Percentiles rank a stretch among this genome's conserved stretches.
phyloP scores from a whole-genome alignment of 208 protist species.

The Tritrichomonas musculus region DNA sequence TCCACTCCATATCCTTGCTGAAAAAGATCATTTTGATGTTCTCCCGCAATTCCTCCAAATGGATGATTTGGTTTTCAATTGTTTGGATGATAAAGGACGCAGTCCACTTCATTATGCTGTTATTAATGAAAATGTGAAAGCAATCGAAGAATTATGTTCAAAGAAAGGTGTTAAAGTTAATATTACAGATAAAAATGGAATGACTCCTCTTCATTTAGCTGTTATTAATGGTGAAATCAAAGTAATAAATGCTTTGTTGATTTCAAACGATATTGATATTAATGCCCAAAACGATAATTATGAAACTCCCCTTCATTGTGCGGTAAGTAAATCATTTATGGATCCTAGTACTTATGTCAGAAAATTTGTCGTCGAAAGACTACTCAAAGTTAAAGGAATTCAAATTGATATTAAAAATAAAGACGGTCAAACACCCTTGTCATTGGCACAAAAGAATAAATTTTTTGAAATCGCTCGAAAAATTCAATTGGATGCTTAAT shows the following conservation, averaged over 20 bases:
- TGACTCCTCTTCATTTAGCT: neutral
- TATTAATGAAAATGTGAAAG: neutral
- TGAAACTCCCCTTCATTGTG: neutral
- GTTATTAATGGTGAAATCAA: neutral
- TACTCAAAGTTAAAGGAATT: neutral
- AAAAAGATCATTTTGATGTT: neutral
- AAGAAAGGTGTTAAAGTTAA: too few species aligned
- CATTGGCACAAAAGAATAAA: neutral
- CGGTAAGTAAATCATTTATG: too few species aligned
- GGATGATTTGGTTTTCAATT: neutral
- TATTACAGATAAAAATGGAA: neutral
- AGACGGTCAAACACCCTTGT: neutral
- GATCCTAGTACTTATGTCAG: too few species aligned
- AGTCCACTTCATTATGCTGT: conserved; percentile 8
- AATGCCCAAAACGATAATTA: neutral
- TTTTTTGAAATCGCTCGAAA: too few species aligned
- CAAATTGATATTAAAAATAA: neutral
- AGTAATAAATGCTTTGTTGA: neutral
- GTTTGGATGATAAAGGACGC: neutral
- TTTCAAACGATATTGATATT: neutral
- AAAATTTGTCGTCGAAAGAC: neutral
- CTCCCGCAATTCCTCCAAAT: neutral
- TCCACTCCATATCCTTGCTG: too few species aligned
- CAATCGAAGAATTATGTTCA: neutral
- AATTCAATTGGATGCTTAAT: too few species aligned